Evolutionary conservation across 345 rosid genomes (phyloP).

Genomic region (Arabis hirsuta): DNA sequence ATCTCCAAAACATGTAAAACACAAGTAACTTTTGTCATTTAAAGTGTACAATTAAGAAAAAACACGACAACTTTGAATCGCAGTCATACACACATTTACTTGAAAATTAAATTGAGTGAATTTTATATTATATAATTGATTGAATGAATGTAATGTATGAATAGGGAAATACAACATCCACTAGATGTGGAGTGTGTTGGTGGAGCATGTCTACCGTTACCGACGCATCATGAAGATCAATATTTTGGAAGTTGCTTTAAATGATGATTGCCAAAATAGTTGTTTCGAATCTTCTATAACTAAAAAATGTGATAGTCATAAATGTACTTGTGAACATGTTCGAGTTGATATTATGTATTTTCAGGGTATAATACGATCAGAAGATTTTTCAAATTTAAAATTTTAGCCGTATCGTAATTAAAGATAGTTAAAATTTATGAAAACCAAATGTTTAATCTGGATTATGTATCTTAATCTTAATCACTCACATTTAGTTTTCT

Average conservation of each 20-base stretch:
- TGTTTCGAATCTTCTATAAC: not conserved
- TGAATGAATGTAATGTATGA: not conserved
- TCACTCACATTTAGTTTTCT: too few species aligned
- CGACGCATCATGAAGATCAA: not conserved
- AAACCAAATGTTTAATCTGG: too few species aligned
- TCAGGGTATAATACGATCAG: not conserved
- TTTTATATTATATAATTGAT: not conserved
- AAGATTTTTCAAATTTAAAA: too few species aligned
- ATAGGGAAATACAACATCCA: constrained; percentile 4
- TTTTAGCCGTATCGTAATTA: too few species aligned
- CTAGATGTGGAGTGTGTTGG: not conserved
- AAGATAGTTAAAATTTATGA: too few species aligned
- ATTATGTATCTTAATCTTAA: too few species aligned
- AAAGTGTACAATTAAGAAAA: too few species aligned
- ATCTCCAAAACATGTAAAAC: too few species aligned
- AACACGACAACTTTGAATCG: too few species aligned
- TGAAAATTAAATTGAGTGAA: not conserved
- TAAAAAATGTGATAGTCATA: not conserved
- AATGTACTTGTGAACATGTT: not conserved
- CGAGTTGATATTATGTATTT: not conserved
- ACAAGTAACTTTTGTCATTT: too few species aligned
- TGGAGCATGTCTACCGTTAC: not conserved
- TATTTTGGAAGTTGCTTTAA: constrained; percentile 23
- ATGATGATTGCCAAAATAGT: not conserved
- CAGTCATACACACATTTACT: not conserved